Percentiles rank a stretch among this genome's conserved stretches.
Conservation (phyloP, 805 yeast species). For the Zygoascus bituminiphila region DNA sequence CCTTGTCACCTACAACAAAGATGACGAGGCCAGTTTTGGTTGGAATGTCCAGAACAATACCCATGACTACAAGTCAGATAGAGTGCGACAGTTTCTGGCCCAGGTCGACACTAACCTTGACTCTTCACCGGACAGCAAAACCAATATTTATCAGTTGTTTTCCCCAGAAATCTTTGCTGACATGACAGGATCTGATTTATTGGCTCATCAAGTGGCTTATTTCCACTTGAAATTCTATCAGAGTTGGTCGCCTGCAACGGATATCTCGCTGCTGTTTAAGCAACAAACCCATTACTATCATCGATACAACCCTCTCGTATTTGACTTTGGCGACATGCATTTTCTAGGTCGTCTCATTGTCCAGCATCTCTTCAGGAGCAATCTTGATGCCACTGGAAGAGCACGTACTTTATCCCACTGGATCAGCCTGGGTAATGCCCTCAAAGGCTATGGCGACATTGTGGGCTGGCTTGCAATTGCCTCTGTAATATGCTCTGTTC, state of each 20-base stretch:
- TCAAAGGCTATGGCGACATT: slow-evolving; percentile 83
- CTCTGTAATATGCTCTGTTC: slow-evolving; percentile 71
- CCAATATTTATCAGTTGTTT: slow-evolving; percentile 10
- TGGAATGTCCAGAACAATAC: slow-evolving; percentile 18
- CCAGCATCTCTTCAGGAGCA: slow-evolving; percentile 49
- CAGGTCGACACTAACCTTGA: slow-evolving; percentile 10
- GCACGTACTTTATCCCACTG: slow-evolving; percentile 69
- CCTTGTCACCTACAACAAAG: slow-evolving; percentile 27
- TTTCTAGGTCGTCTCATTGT: slow-evolving; percentile 65
- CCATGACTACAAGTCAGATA: slow-evolving; percentile 17
- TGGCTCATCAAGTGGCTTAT: slow-evolving; percentile 57
- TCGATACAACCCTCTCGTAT: slow-evolving; percentile 65
- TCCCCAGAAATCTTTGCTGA: slow-evolving; percentile 45
- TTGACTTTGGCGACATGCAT: slow-evolving; percentile 65
- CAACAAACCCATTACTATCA: slow-evolving; percentile 32
- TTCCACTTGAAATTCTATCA: slow-evolving; percentile 59
- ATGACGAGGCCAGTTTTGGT: slow-evolving; percentile 16
- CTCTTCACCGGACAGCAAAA: neutral
- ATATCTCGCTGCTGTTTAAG: slow-evolving; percentile 65
- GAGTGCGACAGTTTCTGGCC: slow-evolving; percentile 17
- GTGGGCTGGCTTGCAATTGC: slow-evolving; percentile 91
- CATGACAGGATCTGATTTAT: slow-evolving; percentile 37
- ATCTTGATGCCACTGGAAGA: slow-evolving; percentile 29
- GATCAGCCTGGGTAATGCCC: slow-evolving; percentile 72
- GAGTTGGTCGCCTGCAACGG: slow-evolving; percentile 72